Evolutionary conservation across 1,284 basidiomycete species (phyloP).

Genomic region (Cutaneotrichosporon sp.): DNA sequence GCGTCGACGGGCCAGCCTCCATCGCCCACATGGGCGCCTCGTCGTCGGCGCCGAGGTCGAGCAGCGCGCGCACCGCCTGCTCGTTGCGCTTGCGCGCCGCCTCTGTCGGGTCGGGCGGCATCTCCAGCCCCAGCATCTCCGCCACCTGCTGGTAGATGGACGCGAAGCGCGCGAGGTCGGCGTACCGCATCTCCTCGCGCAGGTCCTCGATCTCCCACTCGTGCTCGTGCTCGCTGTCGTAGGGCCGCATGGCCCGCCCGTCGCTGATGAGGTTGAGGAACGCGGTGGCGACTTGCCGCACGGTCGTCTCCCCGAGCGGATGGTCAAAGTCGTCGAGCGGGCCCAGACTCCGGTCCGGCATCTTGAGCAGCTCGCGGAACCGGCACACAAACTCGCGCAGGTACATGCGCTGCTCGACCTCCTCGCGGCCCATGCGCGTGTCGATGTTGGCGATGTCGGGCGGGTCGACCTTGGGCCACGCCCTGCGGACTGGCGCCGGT

Average conservation of each 20-base stretch:
- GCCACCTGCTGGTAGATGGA: slow-evolving; percentile 30
- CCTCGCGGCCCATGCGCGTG: slow-evolving; percentile 32
- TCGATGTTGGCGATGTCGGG: slow-evolving; percentile 38
- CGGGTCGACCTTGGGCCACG: slow-evolving; percentile 23
- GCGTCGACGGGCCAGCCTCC: slow-evolving; percentile 30
- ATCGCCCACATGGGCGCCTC: slow-evolving; percentile 33
- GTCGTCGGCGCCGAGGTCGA: slow-evolving; percentile 35
- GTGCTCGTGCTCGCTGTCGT: not conserved
- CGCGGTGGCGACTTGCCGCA: slow-evolving; percentile 38
- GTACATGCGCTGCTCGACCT: slow-evolving; percentile 42
- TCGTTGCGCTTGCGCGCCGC: slow-evolving; percentile 25
- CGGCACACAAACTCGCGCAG: slow-evolving; percentile 46
- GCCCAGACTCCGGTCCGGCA: slow-evolving; percentile 41
- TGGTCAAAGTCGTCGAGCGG: slow-evolving; percentile 49
- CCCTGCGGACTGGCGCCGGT: not conserved
- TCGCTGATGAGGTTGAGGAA: slow-evolving; percentile 40
- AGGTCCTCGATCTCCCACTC: slow-evolving; percentile 13
- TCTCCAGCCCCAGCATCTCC: slow-evolving; percentile 25
- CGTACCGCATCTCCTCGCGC: slow-evolving; percentile 47
- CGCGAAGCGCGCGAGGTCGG: slow-evolving; percentile 45
- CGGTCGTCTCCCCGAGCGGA: slow-evolving; percentile 42
- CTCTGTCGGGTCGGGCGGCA: slow-evolving; percentile 22
- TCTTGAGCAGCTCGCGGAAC: slow-evolving; percentile 33
- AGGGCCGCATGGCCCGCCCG: not conserved
- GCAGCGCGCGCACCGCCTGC: slow-evolving; percentile 32